These are phyloP conservation scores for Psilocybe cubensis DNA, from an alignment of 768 basidiomycete species.

Conservation along the genomic window DNA sequence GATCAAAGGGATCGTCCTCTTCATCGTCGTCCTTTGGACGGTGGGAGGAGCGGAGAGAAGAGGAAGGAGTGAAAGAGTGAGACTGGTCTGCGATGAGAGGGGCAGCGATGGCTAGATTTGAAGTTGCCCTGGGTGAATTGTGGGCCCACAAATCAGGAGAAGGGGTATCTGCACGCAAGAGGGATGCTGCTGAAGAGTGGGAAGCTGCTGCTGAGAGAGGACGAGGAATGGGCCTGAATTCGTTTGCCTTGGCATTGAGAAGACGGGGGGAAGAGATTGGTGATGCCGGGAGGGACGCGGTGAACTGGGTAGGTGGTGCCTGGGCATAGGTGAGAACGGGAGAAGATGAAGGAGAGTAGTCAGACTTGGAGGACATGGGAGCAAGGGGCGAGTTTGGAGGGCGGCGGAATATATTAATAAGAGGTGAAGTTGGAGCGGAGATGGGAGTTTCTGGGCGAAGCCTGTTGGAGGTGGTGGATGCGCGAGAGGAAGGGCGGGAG, in stretches of 20 bases:
- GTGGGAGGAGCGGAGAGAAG: conserved; percentile 64
- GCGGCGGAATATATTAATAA: conserved; percentile 72
- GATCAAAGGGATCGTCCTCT: conserved; percentile 88
- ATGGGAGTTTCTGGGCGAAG: conserved; percentile 78
- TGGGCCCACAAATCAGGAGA: conserved; percentile 92
- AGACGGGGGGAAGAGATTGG: conserved; percentile 85
- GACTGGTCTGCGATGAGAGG: conserved; percentile 80
- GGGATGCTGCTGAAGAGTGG: conserved; percentile 49
- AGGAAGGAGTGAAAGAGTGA: conserved; percentile 67
- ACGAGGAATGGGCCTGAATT: conserved; percentile 84
- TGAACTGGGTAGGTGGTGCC: conserved; percentile 50
- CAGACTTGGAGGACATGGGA: conserved; percentile 49
- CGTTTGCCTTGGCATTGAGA: conserved; percentile 87
- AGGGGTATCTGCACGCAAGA: conserved; percentile 75
- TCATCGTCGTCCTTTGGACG: conserved; percentile 63
- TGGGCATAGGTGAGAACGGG: conserved; percentile 60
- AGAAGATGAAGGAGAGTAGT: conserved; percentile 67
- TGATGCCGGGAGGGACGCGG: conserved; percentile 83
- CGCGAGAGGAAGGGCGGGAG: conserved; percentile 80
- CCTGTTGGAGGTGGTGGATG: conserved; percentile 70
- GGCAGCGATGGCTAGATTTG: conserved; percentile 90
- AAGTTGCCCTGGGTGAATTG: conserved; percentile 66
- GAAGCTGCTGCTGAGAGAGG: conserved; percentile 78
- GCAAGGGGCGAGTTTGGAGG: conserved; percentile 81
- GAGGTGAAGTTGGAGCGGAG: conserved; percentile 77